Evolutionary conservation across 306 rosid species (phyloP).

Genomic region (Rosa multiflora): DNA sequence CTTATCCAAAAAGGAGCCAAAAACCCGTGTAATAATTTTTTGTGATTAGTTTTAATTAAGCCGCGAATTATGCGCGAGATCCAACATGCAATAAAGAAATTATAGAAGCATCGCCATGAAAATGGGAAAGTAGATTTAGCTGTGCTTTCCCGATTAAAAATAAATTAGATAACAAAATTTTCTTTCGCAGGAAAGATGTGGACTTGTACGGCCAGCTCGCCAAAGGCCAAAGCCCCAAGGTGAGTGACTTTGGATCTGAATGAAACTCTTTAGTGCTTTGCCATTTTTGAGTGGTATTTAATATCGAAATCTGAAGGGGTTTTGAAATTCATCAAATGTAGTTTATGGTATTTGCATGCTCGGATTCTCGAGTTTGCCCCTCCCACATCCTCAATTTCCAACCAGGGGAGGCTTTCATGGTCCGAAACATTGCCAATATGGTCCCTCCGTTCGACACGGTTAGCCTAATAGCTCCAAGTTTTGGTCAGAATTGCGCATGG

Average conservation of each 20-base stretch:
- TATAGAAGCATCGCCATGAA: neutral
- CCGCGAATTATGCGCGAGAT: neutral
- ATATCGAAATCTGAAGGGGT: neutral
- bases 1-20: neutral
- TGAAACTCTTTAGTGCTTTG: neutral
- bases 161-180: neutral
- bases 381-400: conserved; percentile 87
- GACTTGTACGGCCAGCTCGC: conserved; percentile 66
- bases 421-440: conserved; percentile 97
- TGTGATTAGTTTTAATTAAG: neutral
- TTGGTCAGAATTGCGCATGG: neutral
- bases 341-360: conserved; percentile 98
- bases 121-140: neutral
- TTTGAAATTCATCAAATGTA: conserved; percentile 28
- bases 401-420: conserved; percentile 94
- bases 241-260: conserved; percentile 18
- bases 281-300: neutral
- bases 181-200: conserved; percentile 63
- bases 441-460: conserved; percentile 93
- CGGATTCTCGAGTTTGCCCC: conserved; percentile 96
- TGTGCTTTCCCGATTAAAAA: neutral
- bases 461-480: neutral
- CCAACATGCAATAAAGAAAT: neutral
- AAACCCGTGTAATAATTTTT: neutral
- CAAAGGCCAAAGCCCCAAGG: conserved; percentile 92